Evolutionary conservation across 805 yeast species (phyloP).

Genomic region (Saturnispora zaruensis): DNA sequence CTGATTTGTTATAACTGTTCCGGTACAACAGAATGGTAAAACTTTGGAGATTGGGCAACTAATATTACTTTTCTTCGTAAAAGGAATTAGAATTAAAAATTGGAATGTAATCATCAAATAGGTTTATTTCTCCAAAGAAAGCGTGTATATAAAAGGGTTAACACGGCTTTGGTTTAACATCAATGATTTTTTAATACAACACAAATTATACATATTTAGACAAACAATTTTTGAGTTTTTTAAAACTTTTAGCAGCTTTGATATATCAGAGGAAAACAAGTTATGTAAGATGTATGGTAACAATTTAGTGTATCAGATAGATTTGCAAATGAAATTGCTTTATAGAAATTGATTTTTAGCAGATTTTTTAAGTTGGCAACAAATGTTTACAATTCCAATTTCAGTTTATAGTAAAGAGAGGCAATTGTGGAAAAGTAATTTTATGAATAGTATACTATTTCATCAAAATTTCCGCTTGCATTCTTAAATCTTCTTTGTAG

Average conservation of each 20-base stretch:
- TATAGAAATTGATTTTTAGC: background rate
- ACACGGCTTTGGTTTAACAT: too few relatives aligned
- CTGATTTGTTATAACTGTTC: too few relatives aligned
- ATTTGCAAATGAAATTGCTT: background rate
- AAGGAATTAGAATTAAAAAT: too few relatives aligned
- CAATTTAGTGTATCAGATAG: background rate
- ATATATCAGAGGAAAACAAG: background rate
- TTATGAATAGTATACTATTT: background rate
- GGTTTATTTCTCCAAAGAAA: too few relatives aligned
- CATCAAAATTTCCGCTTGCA: background rate
- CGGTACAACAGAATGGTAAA: too few relatives aligned
- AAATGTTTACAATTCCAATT: background rate
- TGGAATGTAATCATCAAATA: too few relatives aligned
- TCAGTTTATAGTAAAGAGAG: background rate
- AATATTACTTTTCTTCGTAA: too few relatives aligned
- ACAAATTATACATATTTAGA: background rate
- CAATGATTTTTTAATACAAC: background rate
- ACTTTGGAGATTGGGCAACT: too few relatives aligned
- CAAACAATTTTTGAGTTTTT: background rate
- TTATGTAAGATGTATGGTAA: background rate
- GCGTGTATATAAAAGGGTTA: too few relatives aligned
- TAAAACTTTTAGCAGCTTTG: background rate
- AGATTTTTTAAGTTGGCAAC: background rate
- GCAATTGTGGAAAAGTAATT: background rate
- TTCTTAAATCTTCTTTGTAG: slow-evolving; percentile 13